These are phyloP conservation scores for Neonectria coccinea DNA, from an alignment of 2,329 filamentous ascomycete genomes.

Conservation along the genomic window DNA sequence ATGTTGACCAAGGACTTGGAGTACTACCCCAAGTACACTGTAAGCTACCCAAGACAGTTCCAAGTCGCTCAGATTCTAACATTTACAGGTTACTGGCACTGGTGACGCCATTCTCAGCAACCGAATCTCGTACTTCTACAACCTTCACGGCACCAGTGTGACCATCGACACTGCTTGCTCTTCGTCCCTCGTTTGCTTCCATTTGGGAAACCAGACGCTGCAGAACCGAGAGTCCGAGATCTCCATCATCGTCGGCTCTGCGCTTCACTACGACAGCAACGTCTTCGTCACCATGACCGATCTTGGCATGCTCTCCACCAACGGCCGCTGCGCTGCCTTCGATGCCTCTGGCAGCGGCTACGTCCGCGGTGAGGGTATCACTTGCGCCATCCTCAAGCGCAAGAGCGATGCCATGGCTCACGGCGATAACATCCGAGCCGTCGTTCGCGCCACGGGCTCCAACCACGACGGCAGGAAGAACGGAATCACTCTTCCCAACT, in stretches of 20 bases:
- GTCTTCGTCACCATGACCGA: conserved; percentile 41
- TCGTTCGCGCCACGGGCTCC: conserved; percentile 18
- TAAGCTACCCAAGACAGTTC: neutral
- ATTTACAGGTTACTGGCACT: conserved; percentile 35
- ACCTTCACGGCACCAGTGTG: conserved; percentile 51
- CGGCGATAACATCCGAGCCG: conserved; percentile 23
- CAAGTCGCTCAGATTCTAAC: neutral
- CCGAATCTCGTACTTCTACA: conserved; percentile 52
- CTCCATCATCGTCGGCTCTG: conserved; percentile 51
- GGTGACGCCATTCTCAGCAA: conserved; percentile 42
- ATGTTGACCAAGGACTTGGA: conserved; percentile 46
- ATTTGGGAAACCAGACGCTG: conserved; percentile 44
- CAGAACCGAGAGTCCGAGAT: conserved; percentile 48
- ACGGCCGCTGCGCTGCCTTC: conserved; percentile 47
- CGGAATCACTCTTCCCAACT: conserved; percentile 52
- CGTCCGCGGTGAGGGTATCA: conserved; percentile 42
- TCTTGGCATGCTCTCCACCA: conserved; percentile 45
- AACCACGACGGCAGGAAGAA: conserved; percentile 33
- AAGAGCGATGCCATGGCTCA: conserved; percentile 20
- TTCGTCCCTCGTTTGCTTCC: conserved; percentile 47
- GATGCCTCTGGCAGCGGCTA: conserved; percentile 47
- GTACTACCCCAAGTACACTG: conserved; percentile 50
- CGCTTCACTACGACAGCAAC: conserved; percentile 33
- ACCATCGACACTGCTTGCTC: conserved; percentile 53
- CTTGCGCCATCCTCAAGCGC: conserved; percentile 35